Evolutionary conservation across 805 yeast species (phyloP).

Genomic region (Pichia cephalocereana): DNA sequence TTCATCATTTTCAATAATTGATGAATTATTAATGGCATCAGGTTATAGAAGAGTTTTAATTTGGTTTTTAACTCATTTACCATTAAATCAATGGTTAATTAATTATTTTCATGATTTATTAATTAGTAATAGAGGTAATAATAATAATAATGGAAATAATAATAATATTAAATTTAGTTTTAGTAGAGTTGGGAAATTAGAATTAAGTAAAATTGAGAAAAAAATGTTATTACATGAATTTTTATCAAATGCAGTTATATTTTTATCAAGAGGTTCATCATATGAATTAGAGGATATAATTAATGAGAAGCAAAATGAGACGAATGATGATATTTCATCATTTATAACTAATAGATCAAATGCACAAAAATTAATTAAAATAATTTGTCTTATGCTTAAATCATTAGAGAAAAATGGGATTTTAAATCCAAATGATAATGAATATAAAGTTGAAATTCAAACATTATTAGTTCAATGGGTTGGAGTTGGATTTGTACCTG

Average conservation of each 20-base stretch:
- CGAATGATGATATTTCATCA: neutral
- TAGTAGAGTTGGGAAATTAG: constrained; percentile 48
- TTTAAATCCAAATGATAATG: constrained; percentile 35
- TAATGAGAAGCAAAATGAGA: neutral
- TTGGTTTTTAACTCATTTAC: constrained; percentile 59
- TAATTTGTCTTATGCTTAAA: constrained; percentile 56
- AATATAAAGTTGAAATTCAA: constrained; percentile 51
- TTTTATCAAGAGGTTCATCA: constrained; percentile 28
- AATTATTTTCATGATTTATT: constrained; percentile 57
- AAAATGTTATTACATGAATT: constrained; percentile 66
- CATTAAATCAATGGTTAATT: constrained; percentile 44
- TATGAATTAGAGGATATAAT: constrained; percentile 14
- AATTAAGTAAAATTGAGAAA: constrained; percentile 48
- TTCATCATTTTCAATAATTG: constrained; percentile 47
- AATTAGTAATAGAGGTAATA: constrained; percentile 45
- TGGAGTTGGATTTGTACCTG: constrained; percentile 41
- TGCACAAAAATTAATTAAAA: constrained; percentile 35
- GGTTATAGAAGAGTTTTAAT: constrained; percentile 57
- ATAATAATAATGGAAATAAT: neutral
- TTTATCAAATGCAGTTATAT: constrained; percentile 44
- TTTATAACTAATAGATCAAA: constrained; percentile 24
- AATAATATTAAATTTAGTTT: constrained; percentile 27
- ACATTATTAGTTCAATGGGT: constrained; percentile 57
- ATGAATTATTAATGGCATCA: constrained; percentile 61
- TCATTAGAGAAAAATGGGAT: constrained; percentile 38